A percentile compares a stretch with the other conserved stretches of the same genome.
These are phyloP conservation scores for Chalciporus sphaerocephalus DNA, from an alignment of 768 basidiomycete species.

Conservation along the genomic window DNA sequence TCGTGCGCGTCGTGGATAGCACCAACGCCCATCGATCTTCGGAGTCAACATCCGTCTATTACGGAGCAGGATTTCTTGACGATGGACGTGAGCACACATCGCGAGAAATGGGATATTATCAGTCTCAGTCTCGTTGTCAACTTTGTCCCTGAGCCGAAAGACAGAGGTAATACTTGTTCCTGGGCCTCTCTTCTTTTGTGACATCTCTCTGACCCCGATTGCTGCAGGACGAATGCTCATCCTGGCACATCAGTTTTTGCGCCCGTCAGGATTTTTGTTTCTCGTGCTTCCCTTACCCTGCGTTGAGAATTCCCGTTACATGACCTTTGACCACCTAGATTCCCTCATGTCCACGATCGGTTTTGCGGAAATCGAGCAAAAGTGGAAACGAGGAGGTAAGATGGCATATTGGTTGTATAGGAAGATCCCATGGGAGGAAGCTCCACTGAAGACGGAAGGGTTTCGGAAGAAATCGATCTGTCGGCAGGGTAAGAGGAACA, in stretches of 20 bases:
- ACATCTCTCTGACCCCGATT: too few relatives aligned
- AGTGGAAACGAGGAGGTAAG: constrained; percentile 69
- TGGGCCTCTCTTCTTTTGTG: too few relatives aligned
- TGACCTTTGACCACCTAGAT: constrained; percentile 55
- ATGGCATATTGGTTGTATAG: constrained; percentile 84
- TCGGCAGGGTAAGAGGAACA: constrained; percentile 71
- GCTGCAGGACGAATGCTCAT: constrained; percentile 69
- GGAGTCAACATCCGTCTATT: constrained; percentile 77
- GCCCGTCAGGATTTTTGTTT: constrained; percentile 56
- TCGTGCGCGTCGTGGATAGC: constrained; percentile 68
- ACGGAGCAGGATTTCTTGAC: constrained; percentile 81
- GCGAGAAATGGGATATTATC: constrained; percentile 67
- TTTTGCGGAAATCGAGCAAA: constrained; percentile 53
- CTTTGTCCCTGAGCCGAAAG: constrained; percentile 70
- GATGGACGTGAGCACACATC: constrained; percentile 49
- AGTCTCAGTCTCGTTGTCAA: constrained; percentile 89
- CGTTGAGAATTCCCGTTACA: constrained; percentile 79
- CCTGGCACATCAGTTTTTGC: constrained; percentile 54
- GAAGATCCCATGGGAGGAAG: constrained; percentile 30
- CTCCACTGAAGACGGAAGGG: constrained; percentile 5
- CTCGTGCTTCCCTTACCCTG: constrained; percentile 81
- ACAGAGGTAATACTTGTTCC: too few relatives aligned
- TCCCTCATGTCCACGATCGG: constrained; percentile 59
- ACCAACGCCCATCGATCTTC: constrained; percentile 74
- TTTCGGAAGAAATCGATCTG: constrained; percentile 57